phyloP scores from a whole-genome alignment of 2,329 filamentous ascomycete genomes.

The Laburnicola sp. region DNA sequence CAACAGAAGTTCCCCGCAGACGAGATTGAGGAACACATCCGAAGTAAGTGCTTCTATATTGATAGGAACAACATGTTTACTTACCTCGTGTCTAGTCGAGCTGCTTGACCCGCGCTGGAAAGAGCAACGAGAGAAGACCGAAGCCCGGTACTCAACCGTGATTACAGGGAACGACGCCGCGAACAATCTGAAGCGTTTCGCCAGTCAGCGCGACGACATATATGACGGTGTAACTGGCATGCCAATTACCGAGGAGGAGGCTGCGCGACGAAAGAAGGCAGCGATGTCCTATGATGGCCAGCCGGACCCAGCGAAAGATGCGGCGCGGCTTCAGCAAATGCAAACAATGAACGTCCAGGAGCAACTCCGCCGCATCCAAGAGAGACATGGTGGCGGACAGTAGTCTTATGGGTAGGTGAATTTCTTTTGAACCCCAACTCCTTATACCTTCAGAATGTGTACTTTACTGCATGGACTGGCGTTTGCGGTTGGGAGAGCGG shows the following conservation, averaged over 20 bases:
- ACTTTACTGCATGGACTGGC: constrained; percentile 4
- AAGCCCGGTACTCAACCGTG: constrained; percentile 80
- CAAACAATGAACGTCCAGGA: constrained; percentile 72
- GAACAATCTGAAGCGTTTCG: constrained; percentile 92
- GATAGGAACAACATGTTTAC: constrained; percentile 16
- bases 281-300: constrained; percentile 69
- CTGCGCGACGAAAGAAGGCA: constrained; percentile 73
- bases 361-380: constrained; percentile 72
- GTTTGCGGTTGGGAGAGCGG: background rate
- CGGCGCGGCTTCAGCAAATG: constrained; percentile 58
- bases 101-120: constrained; percentile 93
- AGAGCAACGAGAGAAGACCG: constrained; percentile 88
- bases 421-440: too few species aligned
- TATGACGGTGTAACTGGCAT: constrained; percentile 76
- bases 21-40: constrained; percentile 90
- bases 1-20: constrained; percentile 83
- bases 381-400: constrained; percentile 49
- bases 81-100: constrained; percentile 65
- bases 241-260: constrained; percentile 71
- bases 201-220: constrained; percentile 82
- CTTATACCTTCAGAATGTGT: background rate
- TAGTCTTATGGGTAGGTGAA: background rate
- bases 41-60: constrained; percentile 60
- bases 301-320: constrained; percentile 61
- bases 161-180: constrained; percentile 88